Conservation (phyloP, 2,329 filamentous ascomycete genomes). For the Colletotrichum agaves region DNA sequence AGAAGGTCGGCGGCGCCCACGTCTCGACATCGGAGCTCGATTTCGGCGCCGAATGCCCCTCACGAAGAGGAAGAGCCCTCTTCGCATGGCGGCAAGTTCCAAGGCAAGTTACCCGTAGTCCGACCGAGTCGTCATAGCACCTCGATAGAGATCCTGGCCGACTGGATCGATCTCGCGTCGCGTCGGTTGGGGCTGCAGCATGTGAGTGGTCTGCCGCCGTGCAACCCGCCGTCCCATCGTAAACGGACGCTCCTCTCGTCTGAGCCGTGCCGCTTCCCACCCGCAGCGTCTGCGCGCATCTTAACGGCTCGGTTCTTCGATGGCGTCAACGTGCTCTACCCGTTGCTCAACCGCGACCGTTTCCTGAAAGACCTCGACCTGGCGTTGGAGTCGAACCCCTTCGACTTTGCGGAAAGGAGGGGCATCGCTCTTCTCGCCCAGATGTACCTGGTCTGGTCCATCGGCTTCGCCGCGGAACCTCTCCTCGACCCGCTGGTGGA, state of each 20-base stretch:
- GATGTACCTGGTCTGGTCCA: slow-evolving; percentile 21
- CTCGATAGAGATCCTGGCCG: slow-evolving; percentile 31
- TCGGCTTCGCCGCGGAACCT: slow-evolving; percentile 19
- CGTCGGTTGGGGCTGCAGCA: slow-evolving; percentile 29
- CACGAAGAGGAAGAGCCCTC: neutral
- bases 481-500: neutral
- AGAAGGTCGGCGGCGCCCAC: neutral
- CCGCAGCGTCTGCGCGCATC: neutral
- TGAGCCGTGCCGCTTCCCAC: slow-evolving; percentile 13
- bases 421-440: slow-evolving; percentile 7
- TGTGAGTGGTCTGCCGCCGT: slow-evolving; percentile 5
- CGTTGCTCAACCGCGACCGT: slow-evolving; percentile 16
- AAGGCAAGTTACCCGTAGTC: slow-evolving; percentile 30
- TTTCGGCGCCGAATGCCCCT: neutral
- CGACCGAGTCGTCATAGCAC: slow-evolving; percentile 28
- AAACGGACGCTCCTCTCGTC: slow-evolving; percentile 13
- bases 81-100: slow-evolving; percentile 5
- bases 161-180: slow-evolving; percentile 31
- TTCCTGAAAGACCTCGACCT: slow-evolving; percentile 14
- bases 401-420: slow-evolving; percentile 8
- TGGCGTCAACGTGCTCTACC: slow-evolving; percentile 21
- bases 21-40: neutral
- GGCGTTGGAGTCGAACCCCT: neutral
- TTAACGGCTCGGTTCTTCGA: slow-evolving; percentile 23
- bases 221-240: neutral